Evolutionary conservation across 257 asterid genomes (phyloP), one percentile per base, ranked within the genome.

Genomic region (Sherardia arvensis): DNA sequence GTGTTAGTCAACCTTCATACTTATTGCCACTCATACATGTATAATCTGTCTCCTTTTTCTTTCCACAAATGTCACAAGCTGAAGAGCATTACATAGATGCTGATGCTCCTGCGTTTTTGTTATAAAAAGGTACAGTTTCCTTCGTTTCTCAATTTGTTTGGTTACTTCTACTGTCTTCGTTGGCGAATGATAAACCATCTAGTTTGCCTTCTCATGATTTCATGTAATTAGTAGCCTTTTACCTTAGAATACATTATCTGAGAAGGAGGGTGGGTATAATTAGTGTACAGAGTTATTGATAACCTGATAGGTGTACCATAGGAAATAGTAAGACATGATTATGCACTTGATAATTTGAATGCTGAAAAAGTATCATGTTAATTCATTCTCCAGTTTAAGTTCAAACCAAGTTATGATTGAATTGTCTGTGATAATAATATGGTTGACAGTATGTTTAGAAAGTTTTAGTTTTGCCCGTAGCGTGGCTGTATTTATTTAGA

Each of bases 1-100:
- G 59, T 62, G 62, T 62, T 62, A 23, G 79, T 75, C 79, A 75
- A 75, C 64, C 25, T 21, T 62, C 54, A 21, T 63, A 62, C 62
- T 69, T 32, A 54, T 65, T 74, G 26, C 43, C 47, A 49, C 34
- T 34, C 12, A 40, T 48, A 17, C 11, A 48, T 56, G 47, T 45
- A 21, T 64, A 21, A 25, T 14, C 57, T 17, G 25, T 47, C 34
- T 53, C 18, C 0, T 48, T 7, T 7, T 3, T 23, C 23, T 61
- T n/a, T 53, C 17, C 60, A 14, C 69, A 70, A 69, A 34, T 15
- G 18, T 61, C 45, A 61, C 67, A 33, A 34, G 67, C 51, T 29
- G 33, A 40, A 33, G 14, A 53, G 29, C 34, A 33, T n/a, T 10
- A 36, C 10, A 15, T 28, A 40, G 57, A 58, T 58, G 59, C 60